Evolutionary conservation across 164 flowering plant species (phyloP).

Genomic region (Pachysandra terminalis): DNA sequence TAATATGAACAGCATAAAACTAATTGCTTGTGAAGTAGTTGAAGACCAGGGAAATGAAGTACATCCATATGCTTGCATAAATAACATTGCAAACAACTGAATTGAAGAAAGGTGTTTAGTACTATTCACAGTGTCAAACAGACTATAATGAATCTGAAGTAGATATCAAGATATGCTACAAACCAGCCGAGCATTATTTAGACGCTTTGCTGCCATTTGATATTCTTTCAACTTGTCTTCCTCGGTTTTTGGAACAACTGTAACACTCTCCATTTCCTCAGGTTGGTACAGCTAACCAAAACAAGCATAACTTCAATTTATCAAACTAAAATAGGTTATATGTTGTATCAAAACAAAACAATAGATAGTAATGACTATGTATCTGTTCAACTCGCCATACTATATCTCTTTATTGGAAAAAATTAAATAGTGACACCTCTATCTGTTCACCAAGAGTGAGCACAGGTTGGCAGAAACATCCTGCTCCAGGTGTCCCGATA

Average conservation of each 20-base stretch:
- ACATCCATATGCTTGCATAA: background rate
- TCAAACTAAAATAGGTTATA: background rate
- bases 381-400: no score
- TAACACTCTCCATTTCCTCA: slow-evolving; percentile 64
- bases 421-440: no score
- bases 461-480: background rate
- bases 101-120: slow-evolving; percentile 1
- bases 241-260: slow-evolving; percentile 43
- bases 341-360: no score
- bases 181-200: slow-evolving; percentile 63
- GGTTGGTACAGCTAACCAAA: slow-evolving; percentile 61
- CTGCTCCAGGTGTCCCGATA: background rate
- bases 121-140: background rate
- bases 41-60: background rate
- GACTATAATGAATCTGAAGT: background rate
- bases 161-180: slow-evolving; percentile 12
- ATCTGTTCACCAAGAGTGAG: background rate
- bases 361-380: no score
- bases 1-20: no score
- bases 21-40: background rate
- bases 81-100: background rate
- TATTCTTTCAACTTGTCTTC: slow-evolving; percentile 72
- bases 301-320: background rate
- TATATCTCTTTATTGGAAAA: no score
- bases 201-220: slow-evolving; percentile 72